phyloP scores from a whole-genome alignment of 1,284 basidiomycete species.

The Psilocybe mexicana region DNA sequence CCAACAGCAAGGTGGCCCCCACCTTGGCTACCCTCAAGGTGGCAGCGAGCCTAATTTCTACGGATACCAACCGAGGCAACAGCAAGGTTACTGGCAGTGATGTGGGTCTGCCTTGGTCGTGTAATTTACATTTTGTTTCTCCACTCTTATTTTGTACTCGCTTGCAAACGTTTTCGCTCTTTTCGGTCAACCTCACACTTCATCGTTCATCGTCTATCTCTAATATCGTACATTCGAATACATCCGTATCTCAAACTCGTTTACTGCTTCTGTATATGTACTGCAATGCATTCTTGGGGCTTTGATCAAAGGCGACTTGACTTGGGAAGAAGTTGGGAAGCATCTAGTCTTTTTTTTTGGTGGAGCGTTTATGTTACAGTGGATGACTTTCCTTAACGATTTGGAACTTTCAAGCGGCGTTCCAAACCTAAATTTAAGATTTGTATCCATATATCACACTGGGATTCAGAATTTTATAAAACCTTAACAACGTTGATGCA shows the following conservation, averaged over 20 bases:
- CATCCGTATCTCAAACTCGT: constrained; percentile 29
- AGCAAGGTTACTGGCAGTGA: constrained; percentile 73
- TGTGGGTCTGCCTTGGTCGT: constrained; percentile 11
- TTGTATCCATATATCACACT: too few relatives aligned
- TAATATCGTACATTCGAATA: constrained; percentile 30
- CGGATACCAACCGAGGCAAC: constrained; percentile 64
- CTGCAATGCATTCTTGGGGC: constrained; percentile 17
- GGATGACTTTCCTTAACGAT: neutral
- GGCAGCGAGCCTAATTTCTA: constrained; percentile 65
- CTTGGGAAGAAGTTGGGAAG: too few relatives aligned
- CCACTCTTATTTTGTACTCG: constrained; percentile 21
- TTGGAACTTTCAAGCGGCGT: too few relatives aligned
- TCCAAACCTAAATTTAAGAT: too few relatives aligned
- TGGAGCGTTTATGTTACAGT: neutral
- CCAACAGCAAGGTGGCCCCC: constrained; percentile 57
- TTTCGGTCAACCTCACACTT: constrained; percentile 25
- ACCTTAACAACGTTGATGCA: too few relatives aligned
- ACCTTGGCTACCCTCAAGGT: constrained; percentile 66
- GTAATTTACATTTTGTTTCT: constrained; percentile 12
- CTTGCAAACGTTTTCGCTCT: neutral
- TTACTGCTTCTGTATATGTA: constrained; percentile 31
- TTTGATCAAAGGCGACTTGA: neutral
- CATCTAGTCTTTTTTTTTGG: too few relatives aligned
- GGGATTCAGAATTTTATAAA: too few relatives aligned
- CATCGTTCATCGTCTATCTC: constrained; percentile 26